Base-by-base conservation (phyloP, 225 moss, liverwort and hornwort genomes). In the Anthoceros angustus region DNA sequence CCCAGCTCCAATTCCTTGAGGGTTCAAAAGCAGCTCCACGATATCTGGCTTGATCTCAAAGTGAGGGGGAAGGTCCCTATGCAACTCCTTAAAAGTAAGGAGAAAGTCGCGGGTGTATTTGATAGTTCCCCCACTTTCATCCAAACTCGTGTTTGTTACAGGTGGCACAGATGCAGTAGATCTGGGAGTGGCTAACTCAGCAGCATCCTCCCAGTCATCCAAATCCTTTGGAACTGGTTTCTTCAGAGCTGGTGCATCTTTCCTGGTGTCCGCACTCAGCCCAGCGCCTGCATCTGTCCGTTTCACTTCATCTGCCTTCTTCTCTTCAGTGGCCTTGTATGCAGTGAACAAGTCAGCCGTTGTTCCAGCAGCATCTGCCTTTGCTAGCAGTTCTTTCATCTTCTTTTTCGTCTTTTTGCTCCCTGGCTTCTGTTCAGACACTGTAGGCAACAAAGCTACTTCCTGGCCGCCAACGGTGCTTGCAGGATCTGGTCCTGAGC, bases 171-270 rank as follows among this genome's bases (percentile, higher is more conserved):
- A 12, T 6, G 80, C 64, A 43, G 76, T 63, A n/a, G 77, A 77
- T n/a, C 76, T 77, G 0, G 92, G 88, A 39, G 92, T 79, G 1
- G 91, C 83, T 20, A 89, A 82, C 71, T 98, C 92, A 12, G 92
- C 91, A 25, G 95, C 95, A 71, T 98, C 95, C 69, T 98, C 95
- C 95, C 95, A 92, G 68, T 98, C 92, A 40, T 98, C 95, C 73
- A 98, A 63, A 69, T 92, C 90, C 73, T 85, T 92, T 3, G 79
- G 66, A 1, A 72, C 66, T 26, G 84, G 74, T 69, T 88, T 92
- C 40, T 83, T 82, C 16, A 25, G 63, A 0, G 67, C 60, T 42
- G 75, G 66, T 5, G 70, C 67, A 9, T 70, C 70, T 68, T 92
- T 85, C 82, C 80, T 89, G 20, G 66, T 23, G 42, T 86, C 80